Conservation (phyloP, 164 flowering plant species). For the Annona squamosa region DNA sequence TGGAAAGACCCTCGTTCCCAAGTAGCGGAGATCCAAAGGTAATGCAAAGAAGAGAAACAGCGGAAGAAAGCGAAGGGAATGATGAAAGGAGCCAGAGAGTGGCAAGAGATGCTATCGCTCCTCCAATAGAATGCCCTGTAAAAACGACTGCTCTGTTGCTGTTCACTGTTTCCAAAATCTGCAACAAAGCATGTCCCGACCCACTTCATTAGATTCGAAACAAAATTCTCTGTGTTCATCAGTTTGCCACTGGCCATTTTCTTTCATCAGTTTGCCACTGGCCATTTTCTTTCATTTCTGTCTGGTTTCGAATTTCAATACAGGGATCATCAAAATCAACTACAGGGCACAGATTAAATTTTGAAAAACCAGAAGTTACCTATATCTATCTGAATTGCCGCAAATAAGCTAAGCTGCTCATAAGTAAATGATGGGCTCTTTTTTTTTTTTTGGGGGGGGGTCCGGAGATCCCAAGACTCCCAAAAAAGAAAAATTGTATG, state of each 20-base stretch:
- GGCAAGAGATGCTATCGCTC: conserved; percentile 54
- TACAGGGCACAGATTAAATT: too few relatives aligned
- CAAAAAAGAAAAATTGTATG: too few relatives aligned
- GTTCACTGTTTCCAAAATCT: conserved; percentile 34
- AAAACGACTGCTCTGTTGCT: conserved; percentile 44
- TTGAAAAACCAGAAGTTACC: too few relatives aligned
- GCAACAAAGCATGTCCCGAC: conserved; percentile 6
- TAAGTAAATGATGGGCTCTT: too few relatives aligned
- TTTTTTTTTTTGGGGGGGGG: too few relatives aligned
- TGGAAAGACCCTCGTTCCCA: conserved; percentile 52
- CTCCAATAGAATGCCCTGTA: conserved; percentile 79
- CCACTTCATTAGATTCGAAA: neutral
- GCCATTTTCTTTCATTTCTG: neutral
- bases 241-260: neutral
- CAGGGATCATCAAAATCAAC: too few relatives aligned
- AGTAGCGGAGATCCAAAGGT: conserved; percentile 76
- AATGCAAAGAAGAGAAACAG: conserved; percentile 45
- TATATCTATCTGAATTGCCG: too few relatives aligned
- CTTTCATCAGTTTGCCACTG: neutral
- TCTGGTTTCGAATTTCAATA: too few relatives aligned
- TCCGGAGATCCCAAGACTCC: too few relatives aligned
- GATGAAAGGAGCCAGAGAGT: conserved; percentile 56
- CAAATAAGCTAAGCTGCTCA: too few relatives aligned
- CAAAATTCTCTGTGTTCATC: neutral
- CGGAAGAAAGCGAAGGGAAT: conserved; percentile 23